A percentile compares a stretch with the other conserved stretches of the same genome.
These are phyloP conservation scores for Flaveria trinervia DNA, from an alignment of 129 eudicot species.

Conservation along the genomic window DNA sequence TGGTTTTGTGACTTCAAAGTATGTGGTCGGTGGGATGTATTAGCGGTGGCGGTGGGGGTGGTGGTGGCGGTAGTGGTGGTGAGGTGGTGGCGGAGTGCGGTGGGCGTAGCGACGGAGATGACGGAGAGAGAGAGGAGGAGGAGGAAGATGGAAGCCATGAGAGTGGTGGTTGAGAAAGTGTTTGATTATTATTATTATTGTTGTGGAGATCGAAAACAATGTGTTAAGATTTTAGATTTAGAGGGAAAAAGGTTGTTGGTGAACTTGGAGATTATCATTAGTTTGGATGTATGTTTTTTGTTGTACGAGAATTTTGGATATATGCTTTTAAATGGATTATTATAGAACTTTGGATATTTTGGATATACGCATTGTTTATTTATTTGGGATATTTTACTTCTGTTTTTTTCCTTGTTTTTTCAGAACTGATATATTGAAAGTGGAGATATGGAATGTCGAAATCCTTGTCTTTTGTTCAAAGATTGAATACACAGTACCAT, in stretches of 20 bases:
- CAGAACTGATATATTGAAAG: no score
- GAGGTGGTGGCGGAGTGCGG: conserved; percentile 48
- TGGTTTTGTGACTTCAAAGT: conserved; percentile 80
- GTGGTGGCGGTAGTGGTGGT: conserved; percentile 30
- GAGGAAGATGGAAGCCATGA: conserved; percentile 36
- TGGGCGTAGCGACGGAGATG: conserved; percentile 33
- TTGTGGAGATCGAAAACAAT: conserved; percentile 18
- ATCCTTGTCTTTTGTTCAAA: not conserved
- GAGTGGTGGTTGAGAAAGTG: conserved; percentile 18
- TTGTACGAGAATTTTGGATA: not conserved
- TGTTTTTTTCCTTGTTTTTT: no score
- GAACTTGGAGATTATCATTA: not conserved
- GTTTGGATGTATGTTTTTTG: no score
- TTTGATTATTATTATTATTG: conserved; percentile 14
- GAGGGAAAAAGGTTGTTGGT: not conserved
- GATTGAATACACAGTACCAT: not conserved
- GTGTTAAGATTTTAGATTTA: conserved; percentile 1
- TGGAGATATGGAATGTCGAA: not conserved
- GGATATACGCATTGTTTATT: no score
- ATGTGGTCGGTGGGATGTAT: conserved; percentile 43
- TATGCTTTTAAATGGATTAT: not conserved
- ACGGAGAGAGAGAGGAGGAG: conserved; percentile 33
- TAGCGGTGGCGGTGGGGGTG: not conserved
- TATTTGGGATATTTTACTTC: no score
- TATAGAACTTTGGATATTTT: not conserved